phyloP scores from a whole-genome alignment of 179 eudicot species.

The Beta macrorhiza region DNA sequence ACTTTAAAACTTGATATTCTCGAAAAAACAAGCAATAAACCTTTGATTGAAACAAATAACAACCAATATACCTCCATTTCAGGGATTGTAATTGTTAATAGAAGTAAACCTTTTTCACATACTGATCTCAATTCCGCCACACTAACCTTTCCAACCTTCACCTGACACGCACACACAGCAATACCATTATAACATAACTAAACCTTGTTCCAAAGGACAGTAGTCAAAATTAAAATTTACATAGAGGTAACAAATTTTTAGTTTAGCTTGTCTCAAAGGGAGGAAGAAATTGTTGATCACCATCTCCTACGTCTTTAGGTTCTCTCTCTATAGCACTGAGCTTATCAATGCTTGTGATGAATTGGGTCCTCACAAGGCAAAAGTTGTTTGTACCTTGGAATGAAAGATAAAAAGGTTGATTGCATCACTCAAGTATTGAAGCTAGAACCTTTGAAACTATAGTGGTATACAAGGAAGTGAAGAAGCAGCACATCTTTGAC shows the following conservation, averaged over 20 bases:
- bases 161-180: constrained; percentile 42
- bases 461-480: not conserved
- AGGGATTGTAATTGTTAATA: constrained; percentile 86
- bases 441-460: not conserved
- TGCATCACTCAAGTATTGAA: not conserved
- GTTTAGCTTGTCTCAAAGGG: not conserved
- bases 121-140: constrained; percentile 65
- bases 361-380: not conserved
- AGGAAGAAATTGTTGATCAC: not conserved
- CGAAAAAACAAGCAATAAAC: not conserved
- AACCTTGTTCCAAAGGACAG: not conserved
- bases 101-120: constrained; percentile 92
- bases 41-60: not conserved
- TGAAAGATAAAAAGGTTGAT: not conserved
- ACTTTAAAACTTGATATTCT: not conserved
- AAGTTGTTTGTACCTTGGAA: not conserved
- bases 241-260: not conserved
- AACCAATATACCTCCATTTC: constrained; percentile 82
- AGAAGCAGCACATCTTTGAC: not conserved
- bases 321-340: not conserved
- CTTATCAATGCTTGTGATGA: not conserved
- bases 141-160: constrained; percentile 53
- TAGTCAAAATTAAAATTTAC: not conserved
- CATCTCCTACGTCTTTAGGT: not conserved
- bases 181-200: constrained; percentile 4